phyloP scores from a whole-genome alignment of 2,329 filamentous ascomycete genomes.

The Chaetomiaceae sp. region DNA sequence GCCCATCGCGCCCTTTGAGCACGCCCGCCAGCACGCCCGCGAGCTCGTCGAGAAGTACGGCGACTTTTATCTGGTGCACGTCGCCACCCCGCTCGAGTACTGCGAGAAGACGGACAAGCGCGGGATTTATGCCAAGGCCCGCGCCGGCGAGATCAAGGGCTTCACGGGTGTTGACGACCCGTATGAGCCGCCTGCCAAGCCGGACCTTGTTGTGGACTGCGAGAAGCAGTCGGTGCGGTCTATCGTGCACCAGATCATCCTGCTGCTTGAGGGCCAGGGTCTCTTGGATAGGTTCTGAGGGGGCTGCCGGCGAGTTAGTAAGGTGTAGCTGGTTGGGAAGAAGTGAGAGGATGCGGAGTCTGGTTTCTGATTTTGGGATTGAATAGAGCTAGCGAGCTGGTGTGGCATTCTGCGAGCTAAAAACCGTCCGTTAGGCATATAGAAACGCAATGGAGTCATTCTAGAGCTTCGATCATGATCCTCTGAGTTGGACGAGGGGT shows the following conservation, averaged over 20 bases:
- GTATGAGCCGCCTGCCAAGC: constrained; percentile 79
- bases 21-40: constrained; percentile 69
- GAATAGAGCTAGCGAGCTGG: constrained; percentile 3
- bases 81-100: constrained; percentile 86
- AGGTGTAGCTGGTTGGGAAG: background rate
- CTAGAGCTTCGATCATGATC: background rate
- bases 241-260: constrained; percentile 93
- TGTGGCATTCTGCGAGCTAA: background rate
- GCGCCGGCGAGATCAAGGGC: constrained; percentile 88
- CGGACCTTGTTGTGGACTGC: constrained; percentile 78
- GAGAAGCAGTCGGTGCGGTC: constrained; percentile 85
- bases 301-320: background rate
- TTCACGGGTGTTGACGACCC: constrained; percentile 98
- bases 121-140: constrained; percentile 80
- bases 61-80: constrained; percentile 91
- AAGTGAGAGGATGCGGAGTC: background rate
- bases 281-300: constrained; percentile 67
- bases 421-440: background rate
- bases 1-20: constrained; percentile 90
- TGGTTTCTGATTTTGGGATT: background rate
- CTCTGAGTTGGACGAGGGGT: background rate
- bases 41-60: constrained; percentile 85
- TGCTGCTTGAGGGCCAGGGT: constrained; percentile 85
- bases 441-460: background rate
- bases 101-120: constrained; percentile 93